Evolutionary conservation across 768 basidiomycete genomes (phyloP).

Genomic region (Lactarius hengduanensis): DNA sequence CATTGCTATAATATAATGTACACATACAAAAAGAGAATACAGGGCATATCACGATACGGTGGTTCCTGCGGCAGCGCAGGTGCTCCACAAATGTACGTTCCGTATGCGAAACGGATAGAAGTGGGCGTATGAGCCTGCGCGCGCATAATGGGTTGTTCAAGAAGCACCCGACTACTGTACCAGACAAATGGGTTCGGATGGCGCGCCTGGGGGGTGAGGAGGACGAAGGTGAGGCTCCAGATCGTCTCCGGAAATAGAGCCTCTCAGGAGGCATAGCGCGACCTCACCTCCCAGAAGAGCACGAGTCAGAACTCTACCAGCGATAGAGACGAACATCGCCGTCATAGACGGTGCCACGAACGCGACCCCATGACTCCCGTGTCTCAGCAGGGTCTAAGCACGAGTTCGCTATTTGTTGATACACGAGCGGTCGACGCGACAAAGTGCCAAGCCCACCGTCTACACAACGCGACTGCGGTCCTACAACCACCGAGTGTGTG

Average conservation of each 20-base stretch:
- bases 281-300: slow-evolving; percentile 38
- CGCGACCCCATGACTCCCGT: slow-evolving; percentile 4
- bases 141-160: neutral
- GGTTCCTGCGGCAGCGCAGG: slow-evolving; percentile 3
- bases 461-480: neutral
- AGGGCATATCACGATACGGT: neutral
- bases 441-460: too few relatives aligned
- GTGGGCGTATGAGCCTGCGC: slow-evolving; percentile 6
- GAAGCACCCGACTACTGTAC: slow-evolving; percentile 15
- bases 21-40: neutral
- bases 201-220: too few relatives aligned
- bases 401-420: neutral
- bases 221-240: slow-evolving; percentile 37
- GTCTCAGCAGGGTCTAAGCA: neutral
- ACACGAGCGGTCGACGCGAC: neutral
- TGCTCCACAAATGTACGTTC: neutral
- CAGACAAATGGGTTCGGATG: slow-evolving; percentile 43
- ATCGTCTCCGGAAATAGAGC: slow-evolving; percentile 30
- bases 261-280: slow-evolving; percentile 39
- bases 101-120: neutral
- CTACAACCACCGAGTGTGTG: slow-evolving; percentile 64
- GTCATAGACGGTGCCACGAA: neutral
- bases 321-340: slow-evolving; percentile 19
- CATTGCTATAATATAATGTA: neutral
- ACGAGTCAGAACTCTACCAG: slow-evolving; percentile 40